phyloP scores from a whole-genome alignment of 768 basidiomycete species.

The Kwoniella shandongensis region DNA sequence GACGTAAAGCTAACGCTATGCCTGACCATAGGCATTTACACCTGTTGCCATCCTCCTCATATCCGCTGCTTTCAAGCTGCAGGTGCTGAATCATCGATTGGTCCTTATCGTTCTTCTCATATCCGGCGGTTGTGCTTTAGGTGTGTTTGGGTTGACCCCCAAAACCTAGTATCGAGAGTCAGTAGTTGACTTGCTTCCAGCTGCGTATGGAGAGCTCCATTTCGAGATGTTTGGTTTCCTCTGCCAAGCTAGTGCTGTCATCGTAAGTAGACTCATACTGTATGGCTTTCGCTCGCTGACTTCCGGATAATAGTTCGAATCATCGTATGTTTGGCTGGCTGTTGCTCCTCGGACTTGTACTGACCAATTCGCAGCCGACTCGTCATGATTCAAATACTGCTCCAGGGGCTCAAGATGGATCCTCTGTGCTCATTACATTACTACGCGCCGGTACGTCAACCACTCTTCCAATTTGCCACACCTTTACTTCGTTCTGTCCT shows the following conservation, averaged over 20 bases:
- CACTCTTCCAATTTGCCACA: conserved; percentile 19
- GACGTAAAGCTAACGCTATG: neutral
- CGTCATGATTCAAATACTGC: conserved; percentile 91
- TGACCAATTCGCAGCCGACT: conserved; percentile 72
- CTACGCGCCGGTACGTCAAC: conserved; percentile 69
- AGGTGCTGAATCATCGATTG: conserved; percentile 34
- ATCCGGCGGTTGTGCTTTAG: conserved; percentile 65
- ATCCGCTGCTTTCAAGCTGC: conserved; percentile 43
- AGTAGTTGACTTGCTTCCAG: conserved; percentile 36
- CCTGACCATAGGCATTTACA: conserved; percentile 66
- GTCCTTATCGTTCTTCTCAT: conserved; percentile 62
- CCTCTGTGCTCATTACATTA: conserved; percentile 93
- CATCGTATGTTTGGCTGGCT: conserved; percentile 24
- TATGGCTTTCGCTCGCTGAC: conserved; percentile 10
- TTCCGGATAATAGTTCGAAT: conserved; percentile 30
- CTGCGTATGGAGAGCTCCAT: conserved; percentile 81
- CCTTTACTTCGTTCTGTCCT: too few species aligned
- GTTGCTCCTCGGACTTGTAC: neutral
- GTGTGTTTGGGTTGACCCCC: conserved; percentile 15
- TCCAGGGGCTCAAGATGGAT: conserved; percentile 97
- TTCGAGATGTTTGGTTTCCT: conserved; percentile 87
- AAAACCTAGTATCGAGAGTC: neutral
- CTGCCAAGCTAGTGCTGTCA: conserved; percentile 81
- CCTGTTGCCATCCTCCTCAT: conserved; percentile 50
- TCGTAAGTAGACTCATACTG: conserved; percentile 58